phyloP scores from a whole-genome alignment of 306 rosid species.

The Rosa chinensis region DNA sequence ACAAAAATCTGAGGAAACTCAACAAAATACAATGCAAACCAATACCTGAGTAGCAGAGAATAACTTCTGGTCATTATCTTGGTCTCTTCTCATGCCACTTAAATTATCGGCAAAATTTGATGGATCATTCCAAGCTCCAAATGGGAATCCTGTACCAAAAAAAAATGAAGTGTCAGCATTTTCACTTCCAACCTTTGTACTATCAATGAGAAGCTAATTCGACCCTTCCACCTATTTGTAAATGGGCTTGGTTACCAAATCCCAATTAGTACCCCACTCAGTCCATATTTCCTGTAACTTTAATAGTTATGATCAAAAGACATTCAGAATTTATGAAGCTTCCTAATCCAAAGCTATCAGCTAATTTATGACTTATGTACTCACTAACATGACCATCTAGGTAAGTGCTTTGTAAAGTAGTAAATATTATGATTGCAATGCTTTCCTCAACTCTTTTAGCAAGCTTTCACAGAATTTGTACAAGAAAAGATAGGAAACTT shows the following conservation, averaged over 20 bases:
- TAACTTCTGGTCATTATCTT: constrained; percentile 41
- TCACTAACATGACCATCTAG: not conserved
- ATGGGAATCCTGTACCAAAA: constrained; percentile 54
- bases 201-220: constrained; percentile 56
- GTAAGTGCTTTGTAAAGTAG: not conserved
- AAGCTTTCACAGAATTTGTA: not conserved
- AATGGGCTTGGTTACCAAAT: constrained; percentile 41
- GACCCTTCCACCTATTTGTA: constrained; percentile 52
- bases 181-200: constrained; percentile 34
- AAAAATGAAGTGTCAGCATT: constrained; percentile 39
- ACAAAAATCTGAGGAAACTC: not conserved
- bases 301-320: constrained; percentile 2
- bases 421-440: not conserved
- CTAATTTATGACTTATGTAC: not conserved
- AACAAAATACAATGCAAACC: not conserved
- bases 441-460: not conserved
- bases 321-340: not conserved
- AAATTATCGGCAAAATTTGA: constrained; percentile 44
- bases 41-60: constrained; percentile 61
- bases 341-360: not conserved
- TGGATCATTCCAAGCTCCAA: constrained; percentile 58
- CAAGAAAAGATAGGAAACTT: not conserved
- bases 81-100: constrained; percentile 52
- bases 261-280: constrained; percentile 34
- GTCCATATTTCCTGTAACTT: constrained; percentile 46